A percentile compares a stretch with the other conserved stretches of the same genome.
Evolutionary conservation across 768 basidiomycete species (phyloP).

Genomic region (Boletus eberwhitei): DNA sequence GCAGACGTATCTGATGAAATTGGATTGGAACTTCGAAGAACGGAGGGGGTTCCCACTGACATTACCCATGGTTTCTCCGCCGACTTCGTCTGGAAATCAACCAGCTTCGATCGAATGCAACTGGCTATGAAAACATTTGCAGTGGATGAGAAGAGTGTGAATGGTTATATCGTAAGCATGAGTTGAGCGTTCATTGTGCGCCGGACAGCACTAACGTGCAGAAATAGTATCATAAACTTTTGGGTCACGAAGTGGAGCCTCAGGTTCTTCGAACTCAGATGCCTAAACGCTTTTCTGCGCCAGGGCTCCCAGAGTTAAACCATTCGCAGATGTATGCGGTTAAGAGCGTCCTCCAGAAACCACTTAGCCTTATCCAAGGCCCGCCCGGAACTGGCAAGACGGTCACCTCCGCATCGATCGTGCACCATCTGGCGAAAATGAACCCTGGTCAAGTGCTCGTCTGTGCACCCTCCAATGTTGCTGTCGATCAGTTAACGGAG

Average conservation of each 20-base stretch:
- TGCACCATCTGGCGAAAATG: conserved; percentile 99
- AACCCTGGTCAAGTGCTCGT: conserved; percentile 99
- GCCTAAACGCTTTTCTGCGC: conserved; percentile 97
- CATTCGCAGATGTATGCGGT: conserved; percentile 99
- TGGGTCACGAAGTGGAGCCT: conserved; percentile 96
- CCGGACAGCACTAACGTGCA: conserved; percentile 1
- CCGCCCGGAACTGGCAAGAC: conserved; percentile 99
- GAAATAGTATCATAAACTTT: conserved; percentile 90
- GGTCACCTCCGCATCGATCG: conserved; percentile 97
- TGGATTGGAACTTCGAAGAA: conserved; percentile 83
- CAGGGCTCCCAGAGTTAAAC: conserved; percentile 95
- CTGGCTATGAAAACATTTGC: conserved; percentile 99
- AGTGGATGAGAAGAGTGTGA: conserved; percentile 98
- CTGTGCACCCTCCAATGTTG: conserved; percentile 98
- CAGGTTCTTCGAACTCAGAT: conserved; percentile 88
- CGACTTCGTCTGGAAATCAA: conserved; percentile 99
- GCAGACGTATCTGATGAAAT: conserved; percentile 99
- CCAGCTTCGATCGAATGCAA: conserved; percentile 99
- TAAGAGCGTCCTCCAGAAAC: conserved; percentile 98
- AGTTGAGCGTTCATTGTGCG: background rate
- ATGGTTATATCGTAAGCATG: conserved; percentile 89
- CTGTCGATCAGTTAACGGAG: conserved; percentile 97
- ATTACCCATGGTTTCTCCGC: conserved; percentile 93
- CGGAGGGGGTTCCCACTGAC: conserved; percentile 92
- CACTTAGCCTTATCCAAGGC: conserved; percentile 95